Percentiles rank a stretch among this genome's conserved stretches.
phyloP scores from a whole-genome alignment of 2,329 filamentous ascomycete species.

The Fusarium albosuccineum region DNA sequence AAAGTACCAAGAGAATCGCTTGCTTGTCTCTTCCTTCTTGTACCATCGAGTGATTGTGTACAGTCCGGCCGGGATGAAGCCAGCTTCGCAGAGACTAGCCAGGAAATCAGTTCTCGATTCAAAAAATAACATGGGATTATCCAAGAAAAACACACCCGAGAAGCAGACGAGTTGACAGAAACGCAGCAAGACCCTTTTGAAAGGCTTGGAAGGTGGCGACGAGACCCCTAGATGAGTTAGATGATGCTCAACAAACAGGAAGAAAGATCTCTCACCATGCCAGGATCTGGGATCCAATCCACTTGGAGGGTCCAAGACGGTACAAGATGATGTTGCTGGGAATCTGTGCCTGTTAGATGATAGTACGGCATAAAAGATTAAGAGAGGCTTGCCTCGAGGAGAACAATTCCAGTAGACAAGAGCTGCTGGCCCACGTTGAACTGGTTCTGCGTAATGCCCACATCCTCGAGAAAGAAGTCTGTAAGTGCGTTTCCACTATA shows the following conservation, averaged over 20 bases:
- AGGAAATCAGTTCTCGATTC: background rate
- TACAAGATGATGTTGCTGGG: conserved; percentile 63
- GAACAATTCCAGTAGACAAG: conserved; percentile 60
- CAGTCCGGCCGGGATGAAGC: conserved; percentile 53
- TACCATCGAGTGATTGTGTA: conserved; percentile 64
- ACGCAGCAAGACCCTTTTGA: conserved; percentile 48
- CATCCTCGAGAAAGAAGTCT: conserved; percentile 59
- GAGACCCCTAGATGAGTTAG: conserved; percentile 49
- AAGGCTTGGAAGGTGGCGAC: conserved; percentile 53
- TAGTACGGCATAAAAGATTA: accelerated
- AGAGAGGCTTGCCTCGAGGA: conserved; percentile 48
- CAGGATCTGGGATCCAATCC: conserved; percentile 53
- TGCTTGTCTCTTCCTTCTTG: conserved; percentile 59
- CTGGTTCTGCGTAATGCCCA: conserved; percentile 61
- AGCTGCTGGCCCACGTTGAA: conserved; percentile 63
- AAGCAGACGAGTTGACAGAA: conserved; percentile 55
- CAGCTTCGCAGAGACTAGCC: conserved; percentile 49
- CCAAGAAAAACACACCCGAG: conserved; percentile 38
- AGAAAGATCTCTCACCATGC: conserved; percentile 47
- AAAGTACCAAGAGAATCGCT: conserved; percentile 60
- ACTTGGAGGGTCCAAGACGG: conserved; percentile 59
- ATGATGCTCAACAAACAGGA: background rate
- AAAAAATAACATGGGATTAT: no score
- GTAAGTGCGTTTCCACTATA: conserved; percentile 57
- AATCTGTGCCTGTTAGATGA: conserved; percentile 24